These are phyloP conservation scores for Trametes maxima DNA, from an alignment of 768 basidiomycete genomes.

Conservation along the genomic window DNA sequence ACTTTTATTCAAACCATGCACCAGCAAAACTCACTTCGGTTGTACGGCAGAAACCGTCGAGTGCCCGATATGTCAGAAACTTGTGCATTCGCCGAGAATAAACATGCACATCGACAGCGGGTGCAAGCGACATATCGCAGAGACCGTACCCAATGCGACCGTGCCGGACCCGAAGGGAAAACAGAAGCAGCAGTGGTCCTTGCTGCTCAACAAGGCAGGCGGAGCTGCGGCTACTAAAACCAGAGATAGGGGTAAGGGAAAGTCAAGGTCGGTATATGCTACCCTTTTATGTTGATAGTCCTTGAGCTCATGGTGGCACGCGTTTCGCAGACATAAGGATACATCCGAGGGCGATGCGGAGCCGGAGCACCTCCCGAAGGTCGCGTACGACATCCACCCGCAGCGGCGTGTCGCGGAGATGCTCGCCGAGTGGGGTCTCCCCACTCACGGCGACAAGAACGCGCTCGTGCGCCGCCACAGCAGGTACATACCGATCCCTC, in stretches of 20 bases:
- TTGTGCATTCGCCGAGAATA: constrained; percentile 49
- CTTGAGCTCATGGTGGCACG: too few species aligned
- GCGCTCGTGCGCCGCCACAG: constrained; percentile 59
- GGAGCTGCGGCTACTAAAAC: constrained; percentile 15
- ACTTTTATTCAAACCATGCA: not conserved
- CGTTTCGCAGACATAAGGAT: constrained; percentile 6
- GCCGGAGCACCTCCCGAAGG: constrained; percentile 58
- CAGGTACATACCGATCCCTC: constrained; percentile 42
- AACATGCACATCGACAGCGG: constrained; percentile 69
- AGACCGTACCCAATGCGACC: constrained; percentile 15
- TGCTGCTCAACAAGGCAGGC: constrained; percentile 20
- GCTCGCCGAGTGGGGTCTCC: constrained; percentile 52
- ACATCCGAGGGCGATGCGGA: constrained; percentile 35
- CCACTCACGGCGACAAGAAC: constrained; percentile 53
- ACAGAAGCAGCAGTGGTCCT: constrained; percentile 32
- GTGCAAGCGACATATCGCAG: constrained; percentile 43
- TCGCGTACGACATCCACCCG: constrained; percentile 64
- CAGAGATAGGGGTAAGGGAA: constrained; percentile 23
- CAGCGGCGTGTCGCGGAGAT: constrained; percentile 61
- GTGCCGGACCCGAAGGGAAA: constrained; percentile 41
- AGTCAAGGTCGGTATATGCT: constrained; percentile 10
- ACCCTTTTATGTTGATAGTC: too few species aligned
- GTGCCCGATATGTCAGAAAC: constrained; percentile 65
- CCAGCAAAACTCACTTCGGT: not conserved
- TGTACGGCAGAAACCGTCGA: constrained; percentile 35